Percentiles rank a stretch among this genome's conserved stretches.
Evolutionary conservation across 257 asterid genomes (phyloP).

Genomic region (Solanum pennellii): DNA sequence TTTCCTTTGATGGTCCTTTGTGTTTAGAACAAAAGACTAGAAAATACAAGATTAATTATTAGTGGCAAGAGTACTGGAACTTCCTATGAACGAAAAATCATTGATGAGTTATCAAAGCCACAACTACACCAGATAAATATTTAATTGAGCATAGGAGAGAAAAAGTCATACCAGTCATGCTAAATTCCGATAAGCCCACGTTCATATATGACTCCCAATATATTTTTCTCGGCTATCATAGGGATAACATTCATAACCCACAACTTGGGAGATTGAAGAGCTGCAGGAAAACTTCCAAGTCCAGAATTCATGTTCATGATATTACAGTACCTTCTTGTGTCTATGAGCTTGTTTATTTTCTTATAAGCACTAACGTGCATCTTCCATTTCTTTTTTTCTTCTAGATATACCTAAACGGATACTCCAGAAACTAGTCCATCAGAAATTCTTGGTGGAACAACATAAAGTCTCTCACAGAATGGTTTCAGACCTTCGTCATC

Average conservation of each 20-base stretch:
- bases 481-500: slow-evolving; percentile 38
- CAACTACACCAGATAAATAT: not conserved
- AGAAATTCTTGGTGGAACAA: slow-evolving; percentile 72
- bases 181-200: slow-evolving; percentile 59
- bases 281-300: slow-evolving; percentile 68
- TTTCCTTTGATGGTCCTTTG: not conserved
- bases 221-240: slow-evolving; percentile 40
- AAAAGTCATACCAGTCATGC: slow-evolving; percentile 51
- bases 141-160: not conserved
- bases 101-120: not conserved
- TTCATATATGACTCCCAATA: slow-evolving; percentile 51
- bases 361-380: slow-evolving; percentile 69
- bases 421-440: slow-evolving; percentile 73
- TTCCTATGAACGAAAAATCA: not conserved
- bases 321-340: slow-evolving; percentile 85
- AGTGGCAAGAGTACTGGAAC: not conserved
- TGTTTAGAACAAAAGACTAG: too few relatives aligned
- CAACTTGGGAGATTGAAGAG: slow-evolving; percentile 45
- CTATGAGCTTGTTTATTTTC: slow-evolving; percentile 64
- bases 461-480: slow-evolving; percentile 71
- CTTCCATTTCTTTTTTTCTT: slow-evolving; percentile 76
- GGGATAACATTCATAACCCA: slow-evolving; percentile 84
- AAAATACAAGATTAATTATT: not conserved
- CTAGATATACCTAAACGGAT: slow-evolving; percentile 45
- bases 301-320: slow-evolving; percentile 82